A percentile compares a stretch with the other conserved stretches of the same genome.
Conservation (phyloP, 257 asterid species). For the Solanum dulcamara region DNA sequence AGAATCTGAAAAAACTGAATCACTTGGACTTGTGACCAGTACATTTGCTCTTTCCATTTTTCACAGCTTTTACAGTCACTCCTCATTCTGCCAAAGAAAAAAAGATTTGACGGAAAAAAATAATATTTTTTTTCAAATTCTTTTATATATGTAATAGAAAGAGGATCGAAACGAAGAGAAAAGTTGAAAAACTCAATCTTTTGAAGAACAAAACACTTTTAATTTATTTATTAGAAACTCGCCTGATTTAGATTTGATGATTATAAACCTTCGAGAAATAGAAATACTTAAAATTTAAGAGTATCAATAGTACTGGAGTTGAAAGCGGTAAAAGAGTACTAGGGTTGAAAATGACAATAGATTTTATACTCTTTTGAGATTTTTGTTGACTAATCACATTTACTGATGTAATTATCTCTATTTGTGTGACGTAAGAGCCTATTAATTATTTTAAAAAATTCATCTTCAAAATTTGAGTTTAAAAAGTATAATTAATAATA, state of each 20-base stretch:
- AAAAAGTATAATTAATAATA: too few species aligned
- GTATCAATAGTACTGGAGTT: neutral
- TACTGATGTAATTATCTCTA: neutral
- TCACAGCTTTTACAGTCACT: slow-evolving; percentile 13
- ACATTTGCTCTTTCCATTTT: slow-evolving; percentile 25
- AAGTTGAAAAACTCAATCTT: neutral
- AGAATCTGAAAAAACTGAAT: slow-evolving; percentile 29
- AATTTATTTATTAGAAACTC: too few species aligned
- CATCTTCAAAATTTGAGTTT: too few species aligned
- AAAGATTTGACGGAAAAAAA: neutral
- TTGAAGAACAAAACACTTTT: too few species aligned
- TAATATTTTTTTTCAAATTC: neutral
- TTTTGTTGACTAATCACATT: neutral
- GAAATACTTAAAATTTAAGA: neutral
- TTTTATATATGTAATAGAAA: neutral
- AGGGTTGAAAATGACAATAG: neutral
- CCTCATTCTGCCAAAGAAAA: slow-evolving; percentile 1
- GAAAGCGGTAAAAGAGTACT: neutral
- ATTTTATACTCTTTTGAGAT: neutral
- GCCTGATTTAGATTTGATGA: neutral
- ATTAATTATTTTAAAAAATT: too few species aligned
- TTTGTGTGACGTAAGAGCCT: neutral
- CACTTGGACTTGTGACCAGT: slow-evolving; percentile 24
- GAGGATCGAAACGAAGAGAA: neutral
- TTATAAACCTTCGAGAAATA: neutral